These are phyloP conservation scores for Sarocladium kiliense DNA, from an alignment of 2,329 filamentous ascomycete genomes.

Conservation along the genomic window DNA sequence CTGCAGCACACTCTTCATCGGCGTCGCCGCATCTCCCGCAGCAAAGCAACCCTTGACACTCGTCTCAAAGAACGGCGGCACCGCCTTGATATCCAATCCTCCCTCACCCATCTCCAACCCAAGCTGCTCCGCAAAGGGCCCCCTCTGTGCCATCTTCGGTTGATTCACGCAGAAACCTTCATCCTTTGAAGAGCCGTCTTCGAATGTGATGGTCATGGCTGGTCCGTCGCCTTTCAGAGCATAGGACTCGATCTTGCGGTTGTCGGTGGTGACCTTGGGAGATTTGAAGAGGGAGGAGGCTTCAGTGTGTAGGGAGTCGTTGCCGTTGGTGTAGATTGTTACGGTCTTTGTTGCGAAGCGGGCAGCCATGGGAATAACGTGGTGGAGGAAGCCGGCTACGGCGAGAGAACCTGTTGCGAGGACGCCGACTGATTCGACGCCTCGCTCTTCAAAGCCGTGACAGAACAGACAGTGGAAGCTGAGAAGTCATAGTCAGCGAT, in stretches of 20 bases:
- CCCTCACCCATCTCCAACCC: slow-evolving; percentile 34
- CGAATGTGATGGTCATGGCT: slow-evolving; percentile 30
- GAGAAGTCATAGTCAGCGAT: neutral
- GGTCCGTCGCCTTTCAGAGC: slow-evolving; percentile 21
- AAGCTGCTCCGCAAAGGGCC: slow-evolving; percentile 35
- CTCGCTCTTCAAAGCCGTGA: slow-evolving; percentile 54
- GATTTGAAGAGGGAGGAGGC: slow-evolving; percentile 23
- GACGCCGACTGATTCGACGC: slow-evolving; percentile 37
- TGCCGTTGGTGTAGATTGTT: slow-evolving; percentile 47
- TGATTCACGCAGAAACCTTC: slow-evolving; percentile 37
- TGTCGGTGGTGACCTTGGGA: slow-evolving; percentile 27
- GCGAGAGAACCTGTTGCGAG: slow-evolving; percentile 35
- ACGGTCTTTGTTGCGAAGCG: slow-evolving; percentile 34
- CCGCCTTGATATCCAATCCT: slow-evolving; percentile 36
- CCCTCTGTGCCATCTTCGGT: slow-evolving; percentile 30
- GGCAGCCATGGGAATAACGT: slow-evolving; percentile 37
- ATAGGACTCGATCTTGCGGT: slow-evolving; percentile 27
- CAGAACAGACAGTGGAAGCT: slow-evolving; percentile 57
- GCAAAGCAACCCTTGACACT: slow-evolving; percentile 47
- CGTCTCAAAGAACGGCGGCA: slow-evolving; percentile 42
- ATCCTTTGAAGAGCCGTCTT: slow-evolving; percentile 26
- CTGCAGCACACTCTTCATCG: slow-evolving; percentile 22
- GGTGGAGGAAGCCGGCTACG: slow-evolving; percentile 25
- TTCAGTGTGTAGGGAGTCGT: slow-evolving; percentile 23
- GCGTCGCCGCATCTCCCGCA: slow-evolving; percentile 41